Base-by-base conservation (phyloP, 192 early-diverging fungal species). In the Entomortierella lignicola region DNA sequence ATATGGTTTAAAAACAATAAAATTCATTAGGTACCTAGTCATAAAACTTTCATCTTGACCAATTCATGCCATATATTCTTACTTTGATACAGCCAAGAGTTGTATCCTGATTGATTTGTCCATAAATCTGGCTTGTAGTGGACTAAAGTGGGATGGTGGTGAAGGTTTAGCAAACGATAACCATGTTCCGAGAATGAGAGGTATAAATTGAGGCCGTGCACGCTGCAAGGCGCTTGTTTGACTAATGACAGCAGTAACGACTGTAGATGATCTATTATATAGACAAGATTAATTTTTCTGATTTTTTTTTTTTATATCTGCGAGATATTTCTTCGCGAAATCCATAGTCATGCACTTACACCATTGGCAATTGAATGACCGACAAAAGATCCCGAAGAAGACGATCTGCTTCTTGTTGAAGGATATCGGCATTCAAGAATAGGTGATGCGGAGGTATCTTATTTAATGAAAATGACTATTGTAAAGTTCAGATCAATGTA, bases 21-120 rank as follows among this genome's bases (percentile, higher is more conserved):
- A 27, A 43, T 30, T 27, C 11, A 18, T 32, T 60, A 44, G 25
- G 59, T 37, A 42, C 34, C 34, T 37, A 4, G 4, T 4, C 10
- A 7, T 37, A 4, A 37, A 10, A 37, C 4, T 37, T 10, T 37
- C 34, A 37, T 7, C 34, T 37, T 37, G 34, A 37, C 34, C 34
- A 37, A 37, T 7, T 37, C 34, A 37, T 10, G 34, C 34, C 10
- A 37, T 37, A 37, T 4, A 4, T 37, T 44, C 58, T 64, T 64
- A 55, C 63, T 66, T 66, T 58, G 75, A 27, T n/a, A 79, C 37
- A 17, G 75, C 51, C 17, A 79, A 30, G 12, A 79, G 67, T 43
- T 79, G 75, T 50, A 79, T 79, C 57, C 75, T 57, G n/a, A 79
- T 66, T 8, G 66, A 20, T 50, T 79, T 79, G 39, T 79, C 75